A percentile compares a stretch with the other conserved stretches of the same genome.
Evolutionary conservation across 1,284 basidiomycete species (phyloP).

Genomic region (Ceratobasidium sp.): DNA sequence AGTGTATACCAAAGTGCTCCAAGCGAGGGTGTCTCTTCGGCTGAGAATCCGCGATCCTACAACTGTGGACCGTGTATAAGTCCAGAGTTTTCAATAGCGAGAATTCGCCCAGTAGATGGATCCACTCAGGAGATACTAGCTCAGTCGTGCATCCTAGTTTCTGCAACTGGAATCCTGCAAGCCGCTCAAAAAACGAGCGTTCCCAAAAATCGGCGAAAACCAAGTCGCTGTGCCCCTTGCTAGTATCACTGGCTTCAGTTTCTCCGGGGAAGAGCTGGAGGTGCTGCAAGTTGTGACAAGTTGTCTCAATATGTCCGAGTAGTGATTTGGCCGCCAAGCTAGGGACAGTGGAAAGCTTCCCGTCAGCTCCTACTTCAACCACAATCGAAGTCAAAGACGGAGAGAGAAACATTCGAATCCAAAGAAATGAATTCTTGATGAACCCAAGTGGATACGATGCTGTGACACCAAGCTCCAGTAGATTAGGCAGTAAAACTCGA

Average conservation of each 20-base stretch:
- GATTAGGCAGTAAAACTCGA: not conserved
- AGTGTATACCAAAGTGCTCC: not conserved
- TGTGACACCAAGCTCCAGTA: not conserved
- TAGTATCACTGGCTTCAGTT: not conserved
- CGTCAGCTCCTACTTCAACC: not conserved
- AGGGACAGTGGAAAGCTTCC: not conserved
- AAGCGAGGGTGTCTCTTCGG: not conserved
- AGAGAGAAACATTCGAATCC: conserved; percentile 12
- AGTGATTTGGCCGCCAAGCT: not conserved
- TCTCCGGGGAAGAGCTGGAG: not conserved
- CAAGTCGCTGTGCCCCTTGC: too few species aligned
- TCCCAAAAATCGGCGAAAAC: not conserved
- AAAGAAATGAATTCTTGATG: not conserved
- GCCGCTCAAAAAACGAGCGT: not conserved
- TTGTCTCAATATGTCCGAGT: not conserved
- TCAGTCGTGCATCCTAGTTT: not conserved
- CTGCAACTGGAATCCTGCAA: not conserved
- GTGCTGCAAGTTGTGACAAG: not conserved
- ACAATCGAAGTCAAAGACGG: conserved; percentile 8
- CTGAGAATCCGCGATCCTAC: not conserved
- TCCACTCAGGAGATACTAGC: not conserved
- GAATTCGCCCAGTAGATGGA: not conserved
- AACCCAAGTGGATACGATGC: too few species aligned
- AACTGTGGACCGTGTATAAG: not conserved
- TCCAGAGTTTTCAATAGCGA: not conserved